A percentile compares a stretch with the other conserved stretches of the same genome.
phyloP scores from a whole-genome alignment of 805 yeast species.

The Cyberlindnera saturnus region DNA sequence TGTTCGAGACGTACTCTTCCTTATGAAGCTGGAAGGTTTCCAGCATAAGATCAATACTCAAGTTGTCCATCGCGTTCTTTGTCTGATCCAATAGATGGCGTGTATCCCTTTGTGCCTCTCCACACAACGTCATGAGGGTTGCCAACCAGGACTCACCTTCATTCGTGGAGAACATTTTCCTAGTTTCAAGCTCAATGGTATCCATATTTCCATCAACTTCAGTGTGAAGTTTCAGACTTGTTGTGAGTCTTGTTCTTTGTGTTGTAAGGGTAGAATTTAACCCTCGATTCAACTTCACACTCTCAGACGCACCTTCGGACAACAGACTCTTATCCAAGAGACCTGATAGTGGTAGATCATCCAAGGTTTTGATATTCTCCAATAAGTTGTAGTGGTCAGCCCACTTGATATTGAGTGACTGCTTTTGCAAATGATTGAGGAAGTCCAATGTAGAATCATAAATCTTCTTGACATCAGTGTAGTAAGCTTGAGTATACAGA shows the following conservation, averaged over 20 bases:
- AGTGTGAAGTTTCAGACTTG: slow-evolving; percentile 28
- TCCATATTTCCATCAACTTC: slow-evolving; percentile 40
- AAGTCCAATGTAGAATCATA: slow-evolving; percentile 34
- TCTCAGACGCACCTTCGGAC: slow-evolving; percentile 21
- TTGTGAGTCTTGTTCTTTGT: slow-evolving; percentile 30
- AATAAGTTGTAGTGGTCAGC: slow-evolving; percentile 8
- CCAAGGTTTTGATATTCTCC: slow-evolving; percentile 5
- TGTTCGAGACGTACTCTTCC: slow-evolving; percentile 24
- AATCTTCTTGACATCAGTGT: slow-evolving; percentile 41
- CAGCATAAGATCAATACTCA: slow-evolving; percentile 17
- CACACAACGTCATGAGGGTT: slow-evolving; percentile 15
- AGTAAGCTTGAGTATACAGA: slow-evolving; percentile 44
- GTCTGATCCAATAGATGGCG: slow-evolving; percentile 12
- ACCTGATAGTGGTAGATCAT: slow-evolving; percentile 6
- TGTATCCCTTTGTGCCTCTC: slow-evolving; percentile 20
- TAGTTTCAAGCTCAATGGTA: slow-evolving; percentile 33
- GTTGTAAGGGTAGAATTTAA: slow-evolving; percentile 18
- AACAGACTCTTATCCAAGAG: slow-evolving; percentile 21
- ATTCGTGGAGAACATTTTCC: slow-evolving; percentile 18
- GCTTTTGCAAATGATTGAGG: slow-evolving; percentile 32
- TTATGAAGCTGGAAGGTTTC: slow-evolving; percentile 22
- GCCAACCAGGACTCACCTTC: slow-evolving; percentile 11
- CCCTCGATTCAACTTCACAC: slow-evolving; percentile 14
- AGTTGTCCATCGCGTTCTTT: slow-evolving; percentile 10
- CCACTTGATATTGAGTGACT: slow-evolving; percentile 31